Evolutionary conservation across 2,329 filamentous ascomycete species (phyloP).

Genomic region (Rutstroemia sp.): DNA sequence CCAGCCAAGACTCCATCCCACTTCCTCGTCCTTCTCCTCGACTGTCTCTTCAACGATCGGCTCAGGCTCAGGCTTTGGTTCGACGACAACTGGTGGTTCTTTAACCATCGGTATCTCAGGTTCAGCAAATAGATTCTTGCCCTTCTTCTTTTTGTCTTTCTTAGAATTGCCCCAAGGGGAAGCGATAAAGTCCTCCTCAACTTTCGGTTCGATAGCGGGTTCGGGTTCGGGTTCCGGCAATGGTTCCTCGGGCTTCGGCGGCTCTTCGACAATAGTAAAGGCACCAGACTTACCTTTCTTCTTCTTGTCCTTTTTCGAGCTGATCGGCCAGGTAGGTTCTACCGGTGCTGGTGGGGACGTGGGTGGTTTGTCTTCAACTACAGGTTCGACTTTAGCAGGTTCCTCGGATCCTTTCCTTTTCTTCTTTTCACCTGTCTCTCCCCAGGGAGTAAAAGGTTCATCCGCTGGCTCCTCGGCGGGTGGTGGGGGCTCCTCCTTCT

Average conservation of each 20-base stretch:
- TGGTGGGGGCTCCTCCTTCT: constrained; percentile 20
- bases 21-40: not conserved
- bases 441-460: constrained; percentile 47
- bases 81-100: constrained; percentile 32
- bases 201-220: not conserved
- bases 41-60: constrained; percentile 6
- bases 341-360: not conserved
- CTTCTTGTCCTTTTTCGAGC: constrained; percentile 42
- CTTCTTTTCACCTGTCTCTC: constrained; percentile 40
- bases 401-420: constrained; percentile 26
- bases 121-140: constrained; percentile 41
- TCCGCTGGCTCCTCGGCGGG: constrained; percentile 23
- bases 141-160: constrained; percentile 36
- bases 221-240: constrained; percentile 31
- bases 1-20: constrained; percentile 6
- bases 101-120: constrained; percentile 35
- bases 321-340: constrained; percentile 23
- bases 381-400: constrained; percentile 34
- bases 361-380: constrained; percentile 29
- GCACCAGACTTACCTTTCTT: constrained; percentile 28
- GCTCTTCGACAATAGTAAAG: constrained; percentile 10
- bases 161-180: constrained; percentile 13
- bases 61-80: constrained; percentile 33
- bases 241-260: constrained; percentile 24
- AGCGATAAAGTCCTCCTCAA: constrained; percentile 19